A percentile compares a stretch with the other conserved stretches of the same genome.
Evolutionary conservation across 2,329 filamentous ascomycete genomes (phyloP).

Genomic region (Corniculantispora saksenae): DNA sequence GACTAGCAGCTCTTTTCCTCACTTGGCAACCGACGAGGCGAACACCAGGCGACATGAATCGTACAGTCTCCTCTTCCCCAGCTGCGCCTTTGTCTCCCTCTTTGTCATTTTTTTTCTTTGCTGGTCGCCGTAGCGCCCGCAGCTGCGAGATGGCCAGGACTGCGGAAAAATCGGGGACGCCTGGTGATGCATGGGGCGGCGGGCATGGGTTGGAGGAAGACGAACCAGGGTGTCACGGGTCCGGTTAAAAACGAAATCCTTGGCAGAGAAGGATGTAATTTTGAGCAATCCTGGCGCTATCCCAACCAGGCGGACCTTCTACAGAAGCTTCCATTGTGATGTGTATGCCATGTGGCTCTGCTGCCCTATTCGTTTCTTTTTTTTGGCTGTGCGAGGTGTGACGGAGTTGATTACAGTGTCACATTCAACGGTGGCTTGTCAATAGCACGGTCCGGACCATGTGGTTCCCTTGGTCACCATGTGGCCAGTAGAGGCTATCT

Average conservation of each 20-base stretch:
- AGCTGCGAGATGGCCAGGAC: too few species aligned
- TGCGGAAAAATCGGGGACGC: not conserved
- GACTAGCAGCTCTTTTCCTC: not conserved
- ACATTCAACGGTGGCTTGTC: not conserved
- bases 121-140: too few species aligned
- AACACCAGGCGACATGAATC: not conserved
- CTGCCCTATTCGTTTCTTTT: not conserved
- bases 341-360: not conserved
- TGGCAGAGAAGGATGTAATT: not conserved
- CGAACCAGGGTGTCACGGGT: too few species aligned
- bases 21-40: not conserved
- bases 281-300: not conserved
- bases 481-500: not conserved
- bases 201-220: too few species aligned
- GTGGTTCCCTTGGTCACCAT: not conserved
- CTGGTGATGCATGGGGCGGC: constrained; percentile 4
- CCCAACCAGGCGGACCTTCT: not conserved
- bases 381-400: not conserved
- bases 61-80: not conserved
- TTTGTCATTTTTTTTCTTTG: not conserved
- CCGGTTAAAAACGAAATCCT: too few species aligned
- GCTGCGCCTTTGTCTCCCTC: not conserved
- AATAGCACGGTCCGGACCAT: not conserved
- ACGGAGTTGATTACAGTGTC: not conserved
- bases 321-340: not conserved